phyloP scores from a whole-genome alignment of 805 yeast species.

The Nakazawaea populi region DNA sequence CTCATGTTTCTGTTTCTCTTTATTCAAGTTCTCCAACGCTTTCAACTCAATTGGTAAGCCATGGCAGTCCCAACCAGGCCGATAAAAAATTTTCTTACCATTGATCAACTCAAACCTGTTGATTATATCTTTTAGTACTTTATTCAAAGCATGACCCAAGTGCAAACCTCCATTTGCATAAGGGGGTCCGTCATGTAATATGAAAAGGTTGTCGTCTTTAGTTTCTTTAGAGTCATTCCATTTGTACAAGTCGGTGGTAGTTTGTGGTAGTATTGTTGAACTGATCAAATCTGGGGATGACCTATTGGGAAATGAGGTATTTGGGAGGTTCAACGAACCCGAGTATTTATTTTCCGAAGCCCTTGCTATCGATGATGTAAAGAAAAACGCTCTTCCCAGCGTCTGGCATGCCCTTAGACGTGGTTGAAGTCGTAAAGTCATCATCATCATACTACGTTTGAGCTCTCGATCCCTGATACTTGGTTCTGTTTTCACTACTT shows the following conservation, averaged over 20 bases:
- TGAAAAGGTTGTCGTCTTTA: constrained; percentile 39
- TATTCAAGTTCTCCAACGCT: constrained; percentile 48
- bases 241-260: constrained; percentile 55
- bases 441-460: background rate
- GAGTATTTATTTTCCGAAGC: constrained; percentile 31
- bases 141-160: constrained; percentile 88
- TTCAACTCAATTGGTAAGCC: constrained; percentile 95
- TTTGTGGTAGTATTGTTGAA: constrained; percentile 39
- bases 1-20: constrained; percentile 21
- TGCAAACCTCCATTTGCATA: constrained; percentile 95
- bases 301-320: constrained; percentile 60
- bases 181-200: constrained; percentile 96
- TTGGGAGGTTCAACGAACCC: constrained; percentile 57
- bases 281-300: constrained; percentile 40
- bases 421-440: background rate
- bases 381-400: background rate
- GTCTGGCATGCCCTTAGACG: background rate
- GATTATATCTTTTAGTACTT: constrained; percentile 81
- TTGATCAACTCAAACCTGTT: constrained; percentile 60
- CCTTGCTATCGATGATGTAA: constrained; percentile 4
- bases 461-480: background rate
- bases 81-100: constrained; percentile 61
- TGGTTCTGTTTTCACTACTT: background rate
- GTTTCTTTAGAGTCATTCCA: constrained; percentile 42
- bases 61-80: constrained; percentile 99